These are phyloP conservation scores for Mucor sp. DNA, from an alignment of 371 early-diverging fungal genomes.

Conservation along the genomic window DNA sequence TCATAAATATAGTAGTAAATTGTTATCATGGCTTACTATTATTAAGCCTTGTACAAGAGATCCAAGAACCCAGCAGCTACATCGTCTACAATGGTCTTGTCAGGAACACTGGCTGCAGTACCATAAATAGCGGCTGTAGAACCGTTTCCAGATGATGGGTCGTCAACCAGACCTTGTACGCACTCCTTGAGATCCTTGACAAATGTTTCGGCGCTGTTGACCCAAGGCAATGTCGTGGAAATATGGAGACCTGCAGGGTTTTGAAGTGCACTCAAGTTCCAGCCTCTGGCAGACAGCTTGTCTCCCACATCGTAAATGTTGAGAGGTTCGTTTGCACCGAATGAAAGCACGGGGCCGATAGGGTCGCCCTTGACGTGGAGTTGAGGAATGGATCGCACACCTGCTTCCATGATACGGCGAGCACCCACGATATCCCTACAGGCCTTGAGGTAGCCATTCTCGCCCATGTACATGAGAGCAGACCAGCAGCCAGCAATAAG, in stretches of 20 bases:
- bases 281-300: conserved; percentile 71
- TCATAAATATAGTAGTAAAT: neutral
- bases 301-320: conserved; percentile 90
- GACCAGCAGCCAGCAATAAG: conserved; percentile 97
- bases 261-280: conserved; percentile 90
- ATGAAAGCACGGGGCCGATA: conserved; percentile 83
- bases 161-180: conserved; percentile 64
- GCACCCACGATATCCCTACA: conserved; percentile 82
- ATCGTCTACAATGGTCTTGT: conserved; percentile 81
- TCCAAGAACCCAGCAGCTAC: conserved; percentile 88
- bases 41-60: conserved; percentile 76
- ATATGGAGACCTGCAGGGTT: conserved; percentile 90
- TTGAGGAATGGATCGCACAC: conserved; percentile 67
- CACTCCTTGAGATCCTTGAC: conserved; percentile 79
- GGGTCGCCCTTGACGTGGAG: conserved; percentile 89
- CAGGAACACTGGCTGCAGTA: conserved; percentile 86
- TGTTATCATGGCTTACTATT: neutral
- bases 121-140: conserved; percentile 91
- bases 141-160: conserved; percentile 72
- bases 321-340: conserved; percentile 65
- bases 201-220: conserved; percentile 72
- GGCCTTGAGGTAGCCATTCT: conserved; percentile 82
- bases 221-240: conserved; percentile 85
- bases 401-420: conserved; percentile 69
- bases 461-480: conserved; percentile 87